A percentile compares a stretch with the other conserved stretches of the same genome.
Evolutionary conservation across 805 yeast genomes (phyloP).

Genomic region (Barnettozyma wickerhamii): DNA sequence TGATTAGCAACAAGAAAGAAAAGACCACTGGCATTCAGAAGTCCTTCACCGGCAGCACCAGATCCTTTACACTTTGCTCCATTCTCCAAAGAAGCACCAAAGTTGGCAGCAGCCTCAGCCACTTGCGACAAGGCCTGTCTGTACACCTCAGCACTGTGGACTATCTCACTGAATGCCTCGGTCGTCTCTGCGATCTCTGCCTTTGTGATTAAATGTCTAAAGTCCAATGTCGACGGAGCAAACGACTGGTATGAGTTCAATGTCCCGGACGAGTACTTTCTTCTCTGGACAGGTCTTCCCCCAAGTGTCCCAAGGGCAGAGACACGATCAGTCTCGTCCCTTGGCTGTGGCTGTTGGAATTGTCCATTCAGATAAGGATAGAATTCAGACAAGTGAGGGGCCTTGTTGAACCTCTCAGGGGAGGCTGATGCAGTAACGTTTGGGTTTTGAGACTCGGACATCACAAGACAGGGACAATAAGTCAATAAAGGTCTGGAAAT

Average conservation of each 20-base stretch:
- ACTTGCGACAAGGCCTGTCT: constrained; percentile 41
- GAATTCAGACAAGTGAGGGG: constrained; percentile 25
- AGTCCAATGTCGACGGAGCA: constrained; percentile 44
- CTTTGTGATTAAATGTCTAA: constrained; percentile 56
- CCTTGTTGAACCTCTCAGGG: constrained; percentile 22
- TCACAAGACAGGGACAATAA: no score
- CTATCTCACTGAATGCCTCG: constrained; percentile 42
- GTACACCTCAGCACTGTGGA: constrained; percentile 43
- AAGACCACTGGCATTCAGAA: constrained; percentile 70
- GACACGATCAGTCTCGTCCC: neutral
- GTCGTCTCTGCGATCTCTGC: constrained; percentile 52
- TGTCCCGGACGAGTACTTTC: constrained; percentile 8
- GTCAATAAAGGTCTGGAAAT: no score
- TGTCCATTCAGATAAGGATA: constrained; percentile 26
- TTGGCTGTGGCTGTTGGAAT: constrained; percentile 16
- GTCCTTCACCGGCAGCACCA: constrained; percentile 54
- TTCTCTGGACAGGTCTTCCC: neutral
- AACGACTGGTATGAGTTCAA: constrained; percentile 21
- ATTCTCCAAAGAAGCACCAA: constrained; percentile 67
- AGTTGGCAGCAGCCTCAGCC: constrained; percentile 60
- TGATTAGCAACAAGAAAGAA: constrained; percentile 76
- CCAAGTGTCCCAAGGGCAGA: neutral
- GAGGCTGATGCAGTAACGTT: constrained; percentile 27
- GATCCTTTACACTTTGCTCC: constrained; percentile 61
- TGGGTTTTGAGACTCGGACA: neutral